Evolutionary conservation across 2,329 filamentous ascomycete genomes (phyloP).

Genomic region (Talaromyces sp.): DNA sequence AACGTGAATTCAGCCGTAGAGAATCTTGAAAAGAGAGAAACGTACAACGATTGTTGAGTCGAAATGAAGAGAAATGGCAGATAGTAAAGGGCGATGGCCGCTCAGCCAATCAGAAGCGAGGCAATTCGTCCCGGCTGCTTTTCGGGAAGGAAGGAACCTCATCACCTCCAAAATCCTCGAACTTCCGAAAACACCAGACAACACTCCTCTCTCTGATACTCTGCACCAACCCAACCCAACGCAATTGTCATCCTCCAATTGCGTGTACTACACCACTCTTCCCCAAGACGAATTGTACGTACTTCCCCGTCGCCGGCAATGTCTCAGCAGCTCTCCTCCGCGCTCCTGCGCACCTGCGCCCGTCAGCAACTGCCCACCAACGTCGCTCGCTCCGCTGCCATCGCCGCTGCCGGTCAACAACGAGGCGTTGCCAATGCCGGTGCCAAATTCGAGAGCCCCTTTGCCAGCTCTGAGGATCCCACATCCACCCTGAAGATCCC

Average conservation of each 20-base stretch:
- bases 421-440: slow-evolving; percentile 33
- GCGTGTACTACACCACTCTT: not conserved
- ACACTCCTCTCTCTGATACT: not conserved
- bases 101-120: slow-evolving; percentile 34
- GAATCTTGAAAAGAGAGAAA: no score
- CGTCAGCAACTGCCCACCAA: slow-evolving; percentile 43
- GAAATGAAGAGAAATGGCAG: not conserved
- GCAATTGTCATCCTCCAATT: slow-evolving; percentile 26
- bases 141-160: slow-evolving; percentile 20
- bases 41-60: not conserved
- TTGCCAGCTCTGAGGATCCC: slow-evolving; percentile 44
- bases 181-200: slow-evolving; percentile 16
- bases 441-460: slow-evolving; percentile 49
- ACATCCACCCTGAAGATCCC: slow-evolving; percentile 66
- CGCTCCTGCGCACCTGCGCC: slow-evolving; percentile 58
- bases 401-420: slow-evolving; percentile 37
- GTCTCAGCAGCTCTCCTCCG: slow-evolving; percentile 52
- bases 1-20: not conserved
- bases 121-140: slow-evolving; percentile 42
- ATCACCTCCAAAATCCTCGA: slow-evolving; percentile 35
- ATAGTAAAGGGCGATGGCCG: not conserved
- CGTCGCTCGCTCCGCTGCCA: slow-evolving; percentile 38
- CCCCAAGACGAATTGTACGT: not conserved
- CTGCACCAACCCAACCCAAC: slow-evolving; percentile 11
- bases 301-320: slow-evolving; percentile 28